Percentiles rank a stretch among this genome's conserved stretches.
These are phyloP conservation scores for Fusarium buxicola DNA, from an alignment of 2,329 filamentous ascomycete genomes.

Conservation along the genomic window DNA sequence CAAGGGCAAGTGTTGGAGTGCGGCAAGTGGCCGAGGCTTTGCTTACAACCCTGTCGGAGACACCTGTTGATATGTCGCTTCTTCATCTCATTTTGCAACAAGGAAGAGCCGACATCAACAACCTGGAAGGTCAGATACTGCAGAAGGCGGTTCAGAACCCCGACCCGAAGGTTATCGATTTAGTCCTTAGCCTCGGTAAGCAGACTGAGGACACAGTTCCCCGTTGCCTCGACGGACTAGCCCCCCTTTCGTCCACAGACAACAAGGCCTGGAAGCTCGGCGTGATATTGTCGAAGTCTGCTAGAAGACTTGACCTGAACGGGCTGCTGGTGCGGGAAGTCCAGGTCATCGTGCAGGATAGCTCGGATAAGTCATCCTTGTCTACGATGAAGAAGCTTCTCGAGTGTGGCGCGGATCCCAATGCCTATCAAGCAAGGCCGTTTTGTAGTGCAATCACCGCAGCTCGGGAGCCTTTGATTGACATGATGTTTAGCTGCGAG, in stretches of 20 bases:
- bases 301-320: conserved; percentile 58
- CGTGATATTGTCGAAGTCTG: conserved; percentile 57
- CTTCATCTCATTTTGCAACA: conserved; percentile 61
- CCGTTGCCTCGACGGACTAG: conserved; percentile 57
- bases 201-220: conserved; percentile 58
- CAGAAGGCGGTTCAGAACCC: conserved; percentile 55
- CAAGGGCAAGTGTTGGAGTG: conserved; percentile 57
- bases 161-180: conserved; percentile 61
- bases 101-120: conserved; percentile 66
- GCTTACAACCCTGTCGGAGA: conserved; percentile 55
- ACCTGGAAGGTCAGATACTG: conserved; percentile 58
- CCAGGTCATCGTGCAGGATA: conserved; percentile 55
- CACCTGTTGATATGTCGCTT: conserved; percentile 63
- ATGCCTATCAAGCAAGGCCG: conserved; percentile 62
- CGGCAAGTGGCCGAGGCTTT: conserved; percentile 58
- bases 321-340: conserved; percentile 64
- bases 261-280: conserved; percentile 63
- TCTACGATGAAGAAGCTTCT: conserved; percentile 61
- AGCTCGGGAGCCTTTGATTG: conserved; percentile 58
- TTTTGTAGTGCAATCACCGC: conserved; percentile 63
- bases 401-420: conserved; percentile 65
- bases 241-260: conserved; percentile 56
- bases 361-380: conserved; percentile 53
- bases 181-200: conserved; percentile 60
- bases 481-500: conserved; percentile 59